Base-by-base conservation (phyloP, 2,329 filamentous ascomycete species). In the Talaromyces sp. region DNA sequence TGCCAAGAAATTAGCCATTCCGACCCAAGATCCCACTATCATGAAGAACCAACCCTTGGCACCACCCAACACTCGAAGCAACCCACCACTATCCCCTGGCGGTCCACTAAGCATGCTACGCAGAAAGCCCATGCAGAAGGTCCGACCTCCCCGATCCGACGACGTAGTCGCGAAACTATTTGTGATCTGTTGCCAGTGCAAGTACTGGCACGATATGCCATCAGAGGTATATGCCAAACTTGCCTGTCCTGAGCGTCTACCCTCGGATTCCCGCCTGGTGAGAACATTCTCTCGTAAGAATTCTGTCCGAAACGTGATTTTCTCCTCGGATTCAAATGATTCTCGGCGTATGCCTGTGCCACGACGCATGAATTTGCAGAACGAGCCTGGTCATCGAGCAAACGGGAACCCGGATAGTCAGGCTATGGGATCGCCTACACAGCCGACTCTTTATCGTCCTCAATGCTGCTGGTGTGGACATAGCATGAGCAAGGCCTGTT, bases 401-500 rank as follows among this genome's bases (percentile, higher is more conserved):
- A 9, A 14, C 1, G 24, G n/a, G 19, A 8, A n/a, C 33, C 10
- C 13, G 3, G 45, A 16, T 16, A 8, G 29, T 10, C 8, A 17
- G n/a, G 32, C 8, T 1, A 20, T 13, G 30, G 27, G 10, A 39
- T n/a, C 39, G 14, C 10, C 45, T 16, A 22, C 49, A 13, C 49
- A 46, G 35, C 14, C 45, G 9, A 39, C 43, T 64, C 82, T 88
- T 27, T 22, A 17, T 9, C 29, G 37, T 3, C 29, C 44, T 22
- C 83, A 81, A 59, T 90, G 87, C 66, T 86, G 86, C 8, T 90
- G 87, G 87, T 90, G 87, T 67, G 77, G 77, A 39, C 87, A 90
- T 72, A 81, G 82, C 45, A 89, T 90, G 86, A 86, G 78, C 59
- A 86, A 81, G 13, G 75, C 73, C 52, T 90, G 87, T 71, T 90